Evolutionary conservation across 176 grass and related monocot species (phyloP), one percentile per base, ranked within the genome.

Genomic region (Otatea glauca): DNA sequence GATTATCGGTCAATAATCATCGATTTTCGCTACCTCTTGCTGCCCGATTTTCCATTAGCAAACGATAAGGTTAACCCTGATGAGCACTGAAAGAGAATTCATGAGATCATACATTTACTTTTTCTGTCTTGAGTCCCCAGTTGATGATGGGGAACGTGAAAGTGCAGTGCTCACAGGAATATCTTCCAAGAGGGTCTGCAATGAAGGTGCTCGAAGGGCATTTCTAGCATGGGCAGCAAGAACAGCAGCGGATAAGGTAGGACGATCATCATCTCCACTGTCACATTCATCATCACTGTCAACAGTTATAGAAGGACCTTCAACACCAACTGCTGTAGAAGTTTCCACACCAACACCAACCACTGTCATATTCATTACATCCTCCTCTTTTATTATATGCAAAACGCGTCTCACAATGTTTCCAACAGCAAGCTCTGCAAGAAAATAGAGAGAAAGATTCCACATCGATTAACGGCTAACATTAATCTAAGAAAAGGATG

Each of bases 321-420:
- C 93, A 39, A 95, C 88, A 23, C 87, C 84, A 68, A 92, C 81
- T 76, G 89, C 70, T 51, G 91, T 89, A 23, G 89, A 92, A 70
- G 95, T 92, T 48, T n/a, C n/a, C n/a, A n/a, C n/a, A n/a, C n/a
- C n/a, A n/a, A n/a, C n/a, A n/a, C n/a, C n/a, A n/a, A n/a, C n/a
- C n/a, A n/a, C n/a, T n/a, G n/a, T n/a, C n/a, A n/a, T n/a, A n/a
- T n/a, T n/a, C n/a, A n/a, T n/a, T n/a, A 95, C 75, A 83, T 98
- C 93, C 84, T 98, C 93, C 77, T 98, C 96, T 83, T 94, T 91
- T 79, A 98, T 98, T 75, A 98, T 93, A 86, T 98, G 96, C 68
- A 98, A 76, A 74, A 95, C 87, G 74, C 96, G 91, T 81, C 96
- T 98, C 50, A 98, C 93, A 85, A 95, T 98, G 89, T 98, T 95